Base-by-base conservation (phyloP, 1,139 yeast genomes). In the Blastobotrys proliferans region DNA sequence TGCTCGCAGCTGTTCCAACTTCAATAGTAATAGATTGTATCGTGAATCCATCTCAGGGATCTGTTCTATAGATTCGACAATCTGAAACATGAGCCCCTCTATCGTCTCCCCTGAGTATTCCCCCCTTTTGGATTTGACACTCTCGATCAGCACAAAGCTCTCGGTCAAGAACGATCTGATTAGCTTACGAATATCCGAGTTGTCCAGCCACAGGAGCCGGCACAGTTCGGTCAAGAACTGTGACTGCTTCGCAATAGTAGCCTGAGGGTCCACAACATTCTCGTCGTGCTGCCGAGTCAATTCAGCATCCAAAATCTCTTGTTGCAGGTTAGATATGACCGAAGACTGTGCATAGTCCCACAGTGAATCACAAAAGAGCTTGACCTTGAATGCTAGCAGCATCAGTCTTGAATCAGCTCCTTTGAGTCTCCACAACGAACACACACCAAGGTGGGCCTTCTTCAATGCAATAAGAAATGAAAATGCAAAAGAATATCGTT, bases 321-420 rank as follows among this genome's bases (percentile, higher is more conserved):
- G 32, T 28, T 42, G 53, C 22, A 43, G 28, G n/a, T 44, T 32
- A 13, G 52, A 49, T 24, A 55, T 45, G 9, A 54, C 50, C 16
- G 44, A 34, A 2, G 46, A 25, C 40, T 57, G 61, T 16, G 48
- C 35, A 38, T 53, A 55, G 22, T 54, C 56, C 59, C 60, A 58
- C 8, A 56, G 24, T 11, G 35, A 35, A 30, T 55, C 59, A 22
- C 53, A 43, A 25, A 55, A 50, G 14, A 46, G 36, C 37, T 52
- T 55, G 10, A 49, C 49, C 35, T 40, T 38, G 26, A 30, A 40
- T 11, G 47, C 46, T 10, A 26, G 19, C 20, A 36, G 11, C 42
- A 45, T 39, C 3, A 26, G 43, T 11, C 35, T 20, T n/a, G 35
- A 14, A 11, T 27, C 3, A 13, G 16, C 6, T 6, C 11, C 10